A percentile compares a stretch with the other conserved stretches of the same genome.
These are phyloP conservation scores for Lobosporangium transversale DNA, from an alignment of 192 early-diverging fungal genomes.

Conservation along the genomic window DNA sequence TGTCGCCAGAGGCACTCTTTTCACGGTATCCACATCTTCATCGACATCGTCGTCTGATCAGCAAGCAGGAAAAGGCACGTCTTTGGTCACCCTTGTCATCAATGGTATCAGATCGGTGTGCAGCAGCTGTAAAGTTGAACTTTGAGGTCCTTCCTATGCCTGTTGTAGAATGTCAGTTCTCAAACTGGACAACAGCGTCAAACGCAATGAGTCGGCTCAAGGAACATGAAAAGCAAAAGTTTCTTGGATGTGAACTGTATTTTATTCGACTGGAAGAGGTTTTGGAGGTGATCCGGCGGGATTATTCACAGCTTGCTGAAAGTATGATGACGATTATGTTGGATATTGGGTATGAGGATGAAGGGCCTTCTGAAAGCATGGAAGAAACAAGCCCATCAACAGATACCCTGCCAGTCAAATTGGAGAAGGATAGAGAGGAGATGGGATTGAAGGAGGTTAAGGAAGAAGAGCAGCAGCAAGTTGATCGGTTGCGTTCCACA, in stretches of 20 bases:
- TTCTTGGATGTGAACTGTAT: constrained; percentile 65
- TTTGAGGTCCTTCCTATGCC: constrained; percentile 31
- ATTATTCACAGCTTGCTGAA: constrained; percentile 71
- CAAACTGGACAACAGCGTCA: constrained; percentile 29
- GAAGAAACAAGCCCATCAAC: constrained; percentile 11
- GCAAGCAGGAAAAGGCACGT: constrained; percentile 68
- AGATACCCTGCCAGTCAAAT: neutral
- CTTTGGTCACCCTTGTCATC: constrained; percentile 76
- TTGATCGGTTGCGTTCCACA: neutral
- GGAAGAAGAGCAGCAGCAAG: constrained; percentile 11
- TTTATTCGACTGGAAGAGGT: constrained; percentile 76
- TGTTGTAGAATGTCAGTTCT: constrained; percentile 39
- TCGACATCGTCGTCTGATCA: constrained; percentile 63
- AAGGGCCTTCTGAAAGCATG: constrained; percentile 17
- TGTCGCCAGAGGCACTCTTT: constrained; percentile 61
- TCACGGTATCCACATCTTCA: constrained; percentile 67
- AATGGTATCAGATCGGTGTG: constrained; percentile 65
- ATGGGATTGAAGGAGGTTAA: constrained; percentile 21
- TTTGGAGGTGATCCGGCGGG: constrained; percentile 66
- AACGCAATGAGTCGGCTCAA: constrained; percentile 55
- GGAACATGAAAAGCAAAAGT: constrained; percentile 69
- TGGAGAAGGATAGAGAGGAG: neutral
- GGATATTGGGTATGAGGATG: constrained; percentile 67
- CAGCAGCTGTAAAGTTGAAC: constrained; percentile 50
- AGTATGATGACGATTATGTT: constrained; percentile 74